These are phyloP conservation scores for Penicillium atrosanguineum DNA, from an alignment of 495 filamentous ascomycete genomes.

Conservation along the genomic window DNA sequence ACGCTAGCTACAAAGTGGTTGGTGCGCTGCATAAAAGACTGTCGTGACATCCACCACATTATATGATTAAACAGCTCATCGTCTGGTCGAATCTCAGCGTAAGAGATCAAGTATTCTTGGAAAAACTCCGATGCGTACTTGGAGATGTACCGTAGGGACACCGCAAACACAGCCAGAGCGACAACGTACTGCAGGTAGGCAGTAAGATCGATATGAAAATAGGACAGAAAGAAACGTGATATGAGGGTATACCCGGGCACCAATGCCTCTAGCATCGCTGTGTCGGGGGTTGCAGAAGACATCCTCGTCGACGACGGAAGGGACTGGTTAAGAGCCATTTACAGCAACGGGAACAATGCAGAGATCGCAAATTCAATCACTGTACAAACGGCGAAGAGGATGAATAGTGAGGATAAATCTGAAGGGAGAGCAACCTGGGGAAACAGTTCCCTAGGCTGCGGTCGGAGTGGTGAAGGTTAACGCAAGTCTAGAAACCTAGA, in stretches of 20 bases:
- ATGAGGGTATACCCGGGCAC: constrained; percentile 72
- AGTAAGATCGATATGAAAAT: constrained; percentile 67
- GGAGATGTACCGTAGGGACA: constrained; percentile 50
- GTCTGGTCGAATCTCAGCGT: constrained; percentile 61
- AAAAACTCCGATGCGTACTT: constrained; percentile 36
- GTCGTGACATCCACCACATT: constrained; percentile 67
- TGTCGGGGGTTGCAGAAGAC: constrained; percentile 23
- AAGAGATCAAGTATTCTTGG: constrained; percentile 42
- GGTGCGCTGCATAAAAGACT: constrained; percentile 54
- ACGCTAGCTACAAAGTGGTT: constrained; percentile 63
- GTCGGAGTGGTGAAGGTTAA: not conserved
- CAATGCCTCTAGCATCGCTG: constrained; percentile 64
- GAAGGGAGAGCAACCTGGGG: not conserved
- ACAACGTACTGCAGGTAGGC: constrained; percentile 65
- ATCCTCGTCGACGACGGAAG: constrained; percentile 20
- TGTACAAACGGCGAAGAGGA: not conserved
- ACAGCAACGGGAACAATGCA: not conserved
- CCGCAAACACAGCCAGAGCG: constrained; percentile 45
- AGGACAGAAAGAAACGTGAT: constrained; percentile 55
- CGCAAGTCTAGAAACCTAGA: not conserved
- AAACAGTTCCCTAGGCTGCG: not conserved
- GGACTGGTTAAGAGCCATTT: constrained; percentile 25
- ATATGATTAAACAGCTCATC: constrained; percentile 69
- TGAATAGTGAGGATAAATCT: not conserved
- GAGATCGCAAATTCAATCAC: not conserved